phyloP scores from a whole-genome alignment of 1,284 basidiomycete genomes.

The Lentinula novae-zelandiae region DNA sequence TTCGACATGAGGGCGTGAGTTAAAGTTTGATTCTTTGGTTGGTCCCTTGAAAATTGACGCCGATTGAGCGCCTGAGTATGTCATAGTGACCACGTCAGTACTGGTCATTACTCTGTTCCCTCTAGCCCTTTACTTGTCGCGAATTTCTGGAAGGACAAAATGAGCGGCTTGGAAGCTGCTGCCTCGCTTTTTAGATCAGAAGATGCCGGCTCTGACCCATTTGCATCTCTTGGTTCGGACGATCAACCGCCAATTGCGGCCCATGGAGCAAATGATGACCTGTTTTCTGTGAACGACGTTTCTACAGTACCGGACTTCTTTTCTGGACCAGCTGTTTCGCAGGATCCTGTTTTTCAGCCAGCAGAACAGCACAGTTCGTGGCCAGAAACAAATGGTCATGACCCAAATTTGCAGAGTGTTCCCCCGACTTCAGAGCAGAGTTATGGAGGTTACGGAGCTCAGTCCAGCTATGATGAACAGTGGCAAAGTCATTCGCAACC shows the following conservation, averaged over 20 bases:
- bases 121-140: background rate
- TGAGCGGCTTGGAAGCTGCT: constrained; percentile 70
- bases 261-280: constrained; percentile 22
- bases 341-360: background rate
- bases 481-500: constrained; percentile 3
- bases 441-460: background rate
- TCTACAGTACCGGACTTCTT: constrained; percentile 4
- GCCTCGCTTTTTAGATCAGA: constrained; percentile 71
- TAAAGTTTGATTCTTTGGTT: background rate
- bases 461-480: constrained; percentile 4
- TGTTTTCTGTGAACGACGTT: constrained; percentile 17
- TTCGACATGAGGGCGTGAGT: background rate
- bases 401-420: constrained; percentile 1
- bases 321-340: background rate
- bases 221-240: constrained; percentile 53
- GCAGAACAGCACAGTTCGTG: background rate
- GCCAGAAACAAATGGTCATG: constrained; percentile 5
- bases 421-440: background rate
- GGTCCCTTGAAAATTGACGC: background rate
- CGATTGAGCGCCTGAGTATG: background rate
- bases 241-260: constrained; percentile 14
- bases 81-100: constrained; percentile 3
- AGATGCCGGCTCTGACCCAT: constrained; percentile 59
- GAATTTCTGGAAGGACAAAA: constrained; percentile 23
- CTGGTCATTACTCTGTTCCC: constrained; percentile 2